Evolutionary conservation across 2,329 filamentous ascomycete genomes (phyloP).

Genomic region (Monilinia vaccinii-corymbosi): DNA sequence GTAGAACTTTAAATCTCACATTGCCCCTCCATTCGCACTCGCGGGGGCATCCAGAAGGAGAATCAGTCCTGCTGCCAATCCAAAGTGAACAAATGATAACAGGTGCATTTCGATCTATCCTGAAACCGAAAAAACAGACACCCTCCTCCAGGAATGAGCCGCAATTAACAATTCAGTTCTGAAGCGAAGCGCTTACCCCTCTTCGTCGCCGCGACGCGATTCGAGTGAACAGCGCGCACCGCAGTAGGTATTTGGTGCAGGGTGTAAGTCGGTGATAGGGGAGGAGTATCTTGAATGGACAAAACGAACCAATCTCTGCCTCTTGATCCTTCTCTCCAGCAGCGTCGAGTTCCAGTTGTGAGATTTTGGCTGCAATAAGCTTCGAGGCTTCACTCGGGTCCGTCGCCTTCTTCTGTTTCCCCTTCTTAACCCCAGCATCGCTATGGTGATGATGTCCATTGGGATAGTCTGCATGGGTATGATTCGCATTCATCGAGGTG

Average conservation of each 20-base stretch:
- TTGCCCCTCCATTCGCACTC: constrained; percentile 24
- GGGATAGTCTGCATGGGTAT: constrained; percentile 23
- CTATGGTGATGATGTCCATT: constrained; percentile 34
- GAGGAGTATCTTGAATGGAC: constrained; percentile 15
- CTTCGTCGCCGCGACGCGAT: constrained; percentile 3
- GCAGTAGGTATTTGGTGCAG: not conserved
- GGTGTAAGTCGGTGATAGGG: not conserved
- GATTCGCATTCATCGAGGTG: constrained; percentile 22
- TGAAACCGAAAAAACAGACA: not conserved
- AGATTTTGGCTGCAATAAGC: constrained; percentile 85
- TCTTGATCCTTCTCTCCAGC: constrained; percentile 94
- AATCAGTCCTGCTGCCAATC: not conserved
- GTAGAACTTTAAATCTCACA: constrained; percentile 6
- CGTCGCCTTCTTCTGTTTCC: constrained; percentile 73
- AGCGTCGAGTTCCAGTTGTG: constrained; percentile 87
- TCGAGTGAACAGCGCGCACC: not conserved
- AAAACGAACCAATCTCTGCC: constrained; percentile 76
- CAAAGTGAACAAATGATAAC: not conserved
- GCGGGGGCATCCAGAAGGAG: not conserved
- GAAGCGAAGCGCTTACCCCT: constrained; percentile 10
- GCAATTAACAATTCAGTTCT: not conserved
- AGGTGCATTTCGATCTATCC: not conserved
- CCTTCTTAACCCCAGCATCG: constrained; percentile 57
- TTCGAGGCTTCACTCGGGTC: constrained; percentile 88
- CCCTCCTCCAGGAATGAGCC: not conserved